Conservation (phyloP, 2,329 filamentous ascomycete species). For the Periconia sp. region DNA sequence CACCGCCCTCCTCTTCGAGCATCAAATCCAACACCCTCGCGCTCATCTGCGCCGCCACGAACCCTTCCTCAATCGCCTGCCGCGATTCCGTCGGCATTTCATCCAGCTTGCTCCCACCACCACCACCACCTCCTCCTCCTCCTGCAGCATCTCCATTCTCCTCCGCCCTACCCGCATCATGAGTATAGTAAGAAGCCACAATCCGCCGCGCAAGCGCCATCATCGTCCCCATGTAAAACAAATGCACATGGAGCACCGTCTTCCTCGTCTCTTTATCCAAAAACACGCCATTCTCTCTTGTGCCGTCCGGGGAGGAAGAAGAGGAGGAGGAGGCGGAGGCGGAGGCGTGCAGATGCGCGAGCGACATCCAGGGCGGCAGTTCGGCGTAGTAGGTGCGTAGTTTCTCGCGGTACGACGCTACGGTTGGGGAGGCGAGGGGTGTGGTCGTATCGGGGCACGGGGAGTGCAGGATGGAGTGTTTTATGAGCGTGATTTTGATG, state of each 20-base stretch:
- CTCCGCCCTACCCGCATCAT: constrained; percentile 6
- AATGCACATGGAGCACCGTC: constrained; percentile 19
- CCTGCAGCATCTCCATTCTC: too few relatives aligned
- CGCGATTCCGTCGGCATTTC: constrained; percentile 4
- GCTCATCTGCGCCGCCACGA: constrained; percentile 16
- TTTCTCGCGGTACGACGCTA: constrained; percentile 11
- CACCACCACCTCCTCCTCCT: too few relatives aligned
- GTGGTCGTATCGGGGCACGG: neutral
- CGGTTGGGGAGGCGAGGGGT: neutral
- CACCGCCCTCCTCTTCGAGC: constrained; percentile 3
- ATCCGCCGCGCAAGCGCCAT: constrained; percentile 17
- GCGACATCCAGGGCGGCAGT: constrained; percentile 16
- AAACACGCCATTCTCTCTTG: neutral
- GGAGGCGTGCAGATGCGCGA: neutral
- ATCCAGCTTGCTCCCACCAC: too few relatives aligned
- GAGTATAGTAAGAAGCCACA: constrained; percentile 9
- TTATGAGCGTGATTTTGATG: constrained; percentile 21
- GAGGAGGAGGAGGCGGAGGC: too few relatives aligned
- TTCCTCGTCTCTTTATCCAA: constrained; percentile 1
- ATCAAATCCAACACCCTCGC: constrained; percentile 17
- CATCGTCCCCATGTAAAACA: constrained; percentile 25
- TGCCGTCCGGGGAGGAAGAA: too few relatives aligned
- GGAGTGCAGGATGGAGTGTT: constrained; percentile 15
- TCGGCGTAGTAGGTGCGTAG: constrained; percentile 12
- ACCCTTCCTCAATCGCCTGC: constrained; percentile 15